Conservation (phyloP, 352 stramenopile species). For the Phytophthora vignae region DNA sequence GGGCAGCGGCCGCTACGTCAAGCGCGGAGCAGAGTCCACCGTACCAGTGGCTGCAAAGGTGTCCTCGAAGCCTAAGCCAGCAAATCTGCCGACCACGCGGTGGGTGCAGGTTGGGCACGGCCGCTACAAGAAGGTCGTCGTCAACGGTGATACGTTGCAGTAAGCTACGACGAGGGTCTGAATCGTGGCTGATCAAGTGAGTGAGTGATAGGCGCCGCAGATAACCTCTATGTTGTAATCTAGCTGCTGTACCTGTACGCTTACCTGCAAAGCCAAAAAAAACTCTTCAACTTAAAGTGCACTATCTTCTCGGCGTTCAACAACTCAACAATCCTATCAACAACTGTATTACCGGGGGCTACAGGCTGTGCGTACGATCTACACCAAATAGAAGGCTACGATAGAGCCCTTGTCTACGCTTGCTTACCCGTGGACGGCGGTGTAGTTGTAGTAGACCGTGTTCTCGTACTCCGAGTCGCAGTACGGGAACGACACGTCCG, state of each 20-base stretch:
- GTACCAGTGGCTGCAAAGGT: neutral
- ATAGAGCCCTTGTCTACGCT: neutral
- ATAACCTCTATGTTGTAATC: neutral
- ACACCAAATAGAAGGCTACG: slow-evolving; percentile 8
- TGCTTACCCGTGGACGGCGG: slow-evolving; percentile 18
- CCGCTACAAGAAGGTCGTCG: slow-evolving; percentile 27
- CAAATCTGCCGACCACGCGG: slow-evolving; percentile 6
- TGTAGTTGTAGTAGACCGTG: slow-evolving; percentile 40
- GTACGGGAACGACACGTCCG: slow-evolving; percentile 30
- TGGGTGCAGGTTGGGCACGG: slow-evolving; percentile 31
- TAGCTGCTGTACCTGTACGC: neutral
- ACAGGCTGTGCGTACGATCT: too few species aligned
- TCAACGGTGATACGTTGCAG: neutral
- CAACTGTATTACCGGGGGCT: too few species aligned
- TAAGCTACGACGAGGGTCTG: neutral
- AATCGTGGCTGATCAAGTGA: neutral
- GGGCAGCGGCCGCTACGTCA: slow-evolving; percentile 30
- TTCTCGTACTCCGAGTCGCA: slow-evolving; percentile 30
- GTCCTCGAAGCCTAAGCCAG: neutral
- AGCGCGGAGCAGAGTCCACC: neutral
- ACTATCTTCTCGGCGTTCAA: too few species aligned
- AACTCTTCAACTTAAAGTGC: neutral
- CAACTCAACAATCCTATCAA: neutral
- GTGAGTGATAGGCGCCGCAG: neutral
- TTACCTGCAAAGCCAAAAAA: neutral